Conservation (phyloP, 116 monocot genomes). For the Cymodocea nodosa region DNA sequence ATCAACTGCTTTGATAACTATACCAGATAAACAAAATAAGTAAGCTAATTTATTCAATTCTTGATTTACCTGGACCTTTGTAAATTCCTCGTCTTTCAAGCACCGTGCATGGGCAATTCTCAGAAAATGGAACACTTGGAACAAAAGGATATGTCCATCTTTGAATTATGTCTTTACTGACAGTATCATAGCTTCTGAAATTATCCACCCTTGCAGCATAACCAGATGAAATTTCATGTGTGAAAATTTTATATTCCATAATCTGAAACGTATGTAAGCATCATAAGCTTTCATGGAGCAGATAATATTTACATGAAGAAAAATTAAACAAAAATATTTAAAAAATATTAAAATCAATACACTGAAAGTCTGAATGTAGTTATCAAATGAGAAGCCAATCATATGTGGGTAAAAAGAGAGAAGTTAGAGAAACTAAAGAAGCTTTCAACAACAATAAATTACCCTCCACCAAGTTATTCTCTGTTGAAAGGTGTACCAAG, state of each 20-base stretch:
- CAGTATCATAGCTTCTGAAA: constrained; percentile 88
- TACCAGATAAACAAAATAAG: neutral
- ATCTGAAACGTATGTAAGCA: constrained; percentile 37
- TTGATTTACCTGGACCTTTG: constrained; percentile 63
- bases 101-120: constrained; percentile 30
- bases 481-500: no score
- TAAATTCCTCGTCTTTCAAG: constrained; percentile 74
- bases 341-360: no score
- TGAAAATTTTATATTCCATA: constrained; percentile 96
- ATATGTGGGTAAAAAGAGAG: no score
- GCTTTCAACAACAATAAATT: no score
- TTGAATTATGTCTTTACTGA: constrained; percentile 93
- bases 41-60: neutral
- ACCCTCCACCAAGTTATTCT: no score
- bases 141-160: constrained; percentile 94
- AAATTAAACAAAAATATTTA: neutral
- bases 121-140: constrained; percentile 63
- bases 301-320: neutral
- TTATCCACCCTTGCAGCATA: constrained; percentile 97
- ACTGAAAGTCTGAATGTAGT: no score
- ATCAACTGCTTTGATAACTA: no score
- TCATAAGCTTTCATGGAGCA: neutral
- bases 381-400: no score
- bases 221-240: constrained; percentile 79
- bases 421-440: no score